Conservation (phyloP, 1,284 basidiomycete genomes). For the Puccinia polysora region DNA sequence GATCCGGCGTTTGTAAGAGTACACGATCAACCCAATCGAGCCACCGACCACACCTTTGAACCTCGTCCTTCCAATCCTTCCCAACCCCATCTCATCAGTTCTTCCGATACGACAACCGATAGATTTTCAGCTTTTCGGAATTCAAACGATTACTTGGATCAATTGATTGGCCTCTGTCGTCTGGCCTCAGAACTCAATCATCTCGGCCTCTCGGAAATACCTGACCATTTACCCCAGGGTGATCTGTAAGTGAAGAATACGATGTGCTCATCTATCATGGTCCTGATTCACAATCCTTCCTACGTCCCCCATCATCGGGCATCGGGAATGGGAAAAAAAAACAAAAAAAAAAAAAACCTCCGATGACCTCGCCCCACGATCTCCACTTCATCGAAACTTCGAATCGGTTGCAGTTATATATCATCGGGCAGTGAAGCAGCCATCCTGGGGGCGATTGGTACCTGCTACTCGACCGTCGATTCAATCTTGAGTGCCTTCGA, state of each 20-base stretch:
- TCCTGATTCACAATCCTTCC: too few species aligned
- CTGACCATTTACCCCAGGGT: conserved; percentile 27
- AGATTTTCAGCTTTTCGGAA: neutral
- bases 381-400: neutral
- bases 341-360: too few species aligned
- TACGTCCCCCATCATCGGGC: too few species aligned
- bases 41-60: too few species aligned
- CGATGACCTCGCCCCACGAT: neutral
- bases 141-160: conserved; percentile 10
- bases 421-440: conserved; percentile 12
- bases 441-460: conserved; percentile 16
- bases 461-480: conserved; percentile 30
- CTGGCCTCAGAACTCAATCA: conserved; percentile 22
- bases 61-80: neutral
- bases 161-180: conserved; percentile 18
- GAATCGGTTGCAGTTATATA: conserved; percentile 11
- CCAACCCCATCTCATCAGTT: neutral
- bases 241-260: too few species aligned
- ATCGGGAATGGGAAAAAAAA: too few species aligned
- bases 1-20: conserved; percentile 9
- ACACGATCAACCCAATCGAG: conserved; percentile 12
- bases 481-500: conserved; percentile 1
- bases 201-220: conserved; percentile 22
- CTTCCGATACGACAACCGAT: neutral
- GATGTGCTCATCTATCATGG: too few species aligned